These are phyloP conservation scores for Hypoxylon lienhwacheense DNA, from an alignment of 495 filamentous ascomycete species.

Conservation along the genomic window DNA sequence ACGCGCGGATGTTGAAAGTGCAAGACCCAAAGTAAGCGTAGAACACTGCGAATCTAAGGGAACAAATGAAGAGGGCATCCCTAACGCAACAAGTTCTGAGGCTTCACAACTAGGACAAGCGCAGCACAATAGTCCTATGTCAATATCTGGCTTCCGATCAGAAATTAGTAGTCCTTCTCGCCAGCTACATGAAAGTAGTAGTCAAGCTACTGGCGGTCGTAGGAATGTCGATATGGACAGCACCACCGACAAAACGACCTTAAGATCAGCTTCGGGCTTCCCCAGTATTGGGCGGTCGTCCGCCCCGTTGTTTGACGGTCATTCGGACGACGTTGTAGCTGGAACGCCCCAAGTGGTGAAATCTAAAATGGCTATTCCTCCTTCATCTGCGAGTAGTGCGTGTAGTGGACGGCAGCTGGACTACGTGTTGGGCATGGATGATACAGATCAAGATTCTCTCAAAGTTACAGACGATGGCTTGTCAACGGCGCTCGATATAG, in stretches of 20 bases:
- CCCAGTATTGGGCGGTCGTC: slow-evolving; percentile 22
- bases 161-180: slow-evolving; percentile 37
- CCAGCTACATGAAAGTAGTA: slow-evolving; percentile 34
- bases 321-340: slow-evolving; percentile 22
- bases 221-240: background rate
- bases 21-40: background rate
- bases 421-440: slow-evolving; percentile 36
- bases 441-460: slow-evolving; percentile 32
- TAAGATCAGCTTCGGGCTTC: slow-evolving; percentile 7
- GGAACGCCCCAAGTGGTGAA: slow-evolving; percentile 31
- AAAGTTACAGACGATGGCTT: slow-evolving; percentile 25
- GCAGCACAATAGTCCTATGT: slow-evolving; percentile 11
- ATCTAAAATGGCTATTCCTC: slow-evolving; percentile 12
- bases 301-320: slow-evolving; percentile 12
- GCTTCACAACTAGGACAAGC: slow-evolving; percentile 15
- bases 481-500: background rate
- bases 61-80: background rate
- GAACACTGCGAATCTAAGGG: background rate
- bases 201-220: slow-evolving; percentile 19
- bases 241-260: slow-evolving; percentile 1
- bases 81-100: background rate
- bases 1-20: background rate
- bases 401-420: slow-evolving; percentile 47
- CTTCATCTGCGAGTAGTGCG: slow-evolving; percentile 41
- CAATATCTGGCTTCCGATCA: slow-evolving; percentile 24